Conservation (phyloP, 257 asterid species). For the Solanum habrochaites region DNA sequence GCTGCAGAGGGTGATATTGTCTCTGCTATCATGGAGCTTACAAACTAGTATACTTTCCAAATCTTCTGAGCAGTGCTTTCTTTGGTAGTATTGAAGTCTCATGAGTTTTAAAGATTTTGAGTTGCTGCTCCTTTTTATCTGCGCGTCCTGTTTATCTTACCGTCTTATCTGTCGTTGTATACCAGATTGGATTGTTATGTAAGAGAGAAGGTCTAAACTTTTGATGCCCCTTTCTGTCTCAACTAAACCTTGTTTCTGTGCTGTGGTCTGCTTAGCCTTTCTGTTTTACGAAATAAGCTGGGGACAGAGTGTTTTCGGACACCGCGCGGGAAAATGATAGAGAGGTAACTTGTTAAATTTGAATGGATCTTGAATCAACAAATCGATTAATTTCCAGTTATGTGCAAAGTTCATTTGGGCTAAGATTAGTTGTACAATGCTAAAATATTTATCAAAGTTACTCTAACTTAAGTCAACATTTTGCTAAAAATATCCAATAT, state of each 20-base stretch:
- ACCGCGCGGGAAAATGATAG: neutral
- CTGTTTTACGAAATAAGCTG: neutral
- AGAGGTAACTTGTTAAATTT: neutral
- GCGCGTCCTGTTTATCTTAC: neutral
- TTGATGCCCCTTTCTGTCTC: neutral
- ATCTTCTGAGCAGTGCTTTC: neutral
- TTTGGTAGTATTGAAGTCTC: neutral
- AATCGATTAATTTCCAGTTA: neutral
- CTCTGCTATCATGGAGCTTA: conserved; percentile 58
- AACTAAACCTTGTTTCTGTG: neutral
- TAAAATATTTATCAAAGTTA: neutral
- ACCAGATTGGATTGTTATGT: neutral
- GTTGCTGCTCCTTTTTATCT: neutral
- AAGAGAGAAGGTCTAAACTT: neutral
- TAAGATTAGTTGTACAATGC: too few species aligned
- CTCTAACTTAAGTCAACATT: neutral
- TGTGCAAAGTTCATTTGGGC: neutral
- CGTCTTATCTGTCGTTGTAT: neutral
- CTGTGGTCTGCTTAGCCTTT: neutral
- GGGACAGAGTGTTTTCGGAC: neutral
- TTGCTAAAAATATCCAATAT: neutral
- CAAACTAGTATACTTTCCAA: conserved; percentile 19
- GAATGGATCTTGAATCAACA: neutral
- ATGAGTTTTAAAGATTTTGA: neutral
- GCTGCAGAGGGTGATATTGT: conserved; percentile 48